Evolutionary conservation across 23 red algal species (phyloP).

Genomic region (Gracilariopsis chorda): DNA sequence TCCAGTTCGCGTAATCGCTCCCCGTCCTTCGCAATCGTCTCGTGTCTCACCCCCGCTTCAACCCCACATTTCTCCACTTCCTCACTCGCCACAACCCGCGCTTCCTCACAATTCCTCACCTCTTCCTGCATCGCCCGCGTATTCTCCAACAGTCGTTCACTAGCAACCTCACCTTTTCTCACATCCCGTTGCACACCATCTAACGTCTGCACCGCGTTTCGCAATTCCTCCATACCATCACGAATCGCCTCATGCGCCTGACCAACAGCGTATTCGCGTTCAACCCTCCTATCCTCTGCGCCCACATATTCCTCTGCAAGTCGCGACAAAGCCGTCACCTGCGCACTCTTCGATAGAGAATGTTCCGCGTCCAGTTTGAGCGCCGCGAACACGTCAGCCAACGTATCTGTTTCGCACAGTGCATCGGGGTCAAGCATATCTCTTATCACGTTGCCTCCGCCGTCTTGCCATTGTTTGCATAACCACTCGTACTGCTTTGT

Average conservation of each 20-base stretch:
- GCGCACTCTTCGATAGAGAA: neutral
- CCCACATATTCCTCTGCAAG: neutral
- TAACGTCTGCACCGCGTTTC: neutral
- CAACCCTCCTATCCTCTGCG: neutral
- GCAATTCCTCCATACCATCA: neutral
- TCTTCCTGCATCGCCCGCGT: neutral
- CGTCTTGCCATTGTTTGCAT: neutral
- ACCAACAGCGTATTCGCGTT: neutral
- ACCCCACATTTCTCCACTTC: neutral
- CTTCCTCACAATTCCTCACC: neutral
- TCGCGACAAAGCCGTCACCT: neutral
- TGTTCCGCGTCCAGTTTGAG: neutral
- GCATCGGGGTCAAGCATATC: slow-evolving; percentile 8
- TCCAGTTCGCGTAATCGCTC: neutral
- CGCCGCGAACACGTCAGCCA: neutral
- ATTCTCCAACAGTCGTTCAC: neutral
- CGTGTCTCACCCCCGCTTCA: neutral
- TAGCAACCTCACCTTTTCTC: neutral
- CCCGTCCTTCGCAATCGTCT: neutral
- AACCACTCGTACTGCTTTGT: neutral
- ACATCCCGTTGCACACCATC: neutral
- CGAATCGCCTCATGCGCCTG: slow-evolving; percentile 6
- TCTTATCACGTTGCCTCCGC: neutral
- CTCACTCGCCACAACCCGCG: neutral
- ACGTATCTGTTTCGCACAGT: neutral